Base-by-base conservation (phyloP, 2,329 filamentous ascomycete genomes). In the Lojkania enalia region DNA sequence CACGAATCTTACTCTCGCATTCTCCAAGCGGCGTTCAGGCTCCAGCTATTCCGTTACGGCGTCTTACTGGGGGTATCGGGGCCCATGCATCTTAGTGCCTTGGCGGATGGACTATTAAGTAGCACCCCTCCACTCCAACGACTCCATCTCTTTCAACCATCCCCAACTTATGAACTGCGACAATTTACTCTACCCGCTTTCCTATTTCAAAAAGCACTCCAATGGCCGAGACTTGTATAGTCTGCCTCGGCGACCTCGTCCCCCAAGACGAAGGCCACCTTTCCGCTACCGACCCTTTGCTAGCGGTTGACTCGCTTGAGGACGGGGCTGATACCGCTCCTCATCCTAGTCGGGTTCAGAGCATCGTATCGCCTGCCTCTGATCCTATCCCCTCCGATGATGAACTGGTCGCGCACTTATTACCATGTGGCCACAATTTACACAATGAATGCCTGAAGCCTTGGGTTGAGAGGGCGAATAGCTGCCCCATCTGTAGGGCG, bases 391-490 rank as follows among this genome's bases (percentile, higher is more conserved):
- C 42, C 23, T 60, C 66, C 44, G 74, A 80, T 49, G 71, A 77
- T 46, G 77, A 80, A 44, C 61, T 75, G 51, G 79, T 86, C 59
- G 83, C 82, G 47, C 81, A 84, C 61, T 64, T 86, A 20, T 67
- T 84, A 48, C 86, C 90, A 35, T 99, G 94, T 72, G 88, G 89
- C 46, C 95, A 99, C 76, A 82, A 91, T 58, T 78, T 99, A 58
- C 94, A 99, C 74, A 86, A 99, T 74, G 84, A 87, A 40, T 99
- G 94, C 71, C 80, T 99, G 57, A 87, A 87, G 60, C 89, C 90
- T 58, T 99, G 94, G 94, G 90, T 92, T 35, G 89, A 95, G 72
- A 87, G 95, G 70, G 92, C 94, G 53, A 99, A 97, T 73, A 96
- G 91, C 67, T 99, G 94, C 71, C 94, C 94, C 35, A 96, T 99